Evolutionary conservation across 2,329 filamentous ascomycete genomes (phyloP), one percentile per base, ranked within the genome.

Genomic region (Fonsecaea erecta): DNA sequence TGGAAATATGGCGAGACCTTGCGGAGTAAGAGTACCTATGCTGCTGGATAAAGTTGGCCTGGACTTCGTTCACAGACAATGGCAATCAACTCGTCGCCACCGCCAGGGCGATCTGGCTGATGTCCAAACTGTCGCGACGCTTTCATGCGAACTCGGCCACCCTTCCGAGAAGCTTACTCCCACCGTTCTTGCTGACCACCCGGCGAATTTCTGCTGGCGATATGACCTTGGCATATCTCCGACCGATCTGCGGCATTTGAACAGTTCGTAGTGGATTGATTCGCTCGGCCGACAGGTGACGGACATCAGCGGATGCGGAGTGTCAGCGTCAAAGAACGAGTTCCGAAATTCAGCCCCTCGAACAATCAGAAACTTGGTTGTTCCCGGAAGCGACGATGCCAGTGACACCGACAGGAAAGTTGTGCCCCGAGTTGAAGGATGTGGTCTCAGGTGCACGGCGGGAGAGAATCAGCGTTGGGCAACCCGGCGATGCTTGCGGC

Each of bases 1-100:
- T 85, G 82, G 83, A 79, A 73, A 54, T 84, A 75, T 74, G 83
- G 84, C 0, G 78, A 79, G 73, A 71, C 52, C 55, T 65, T 86
- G 72, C 75, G 83, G 68, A 77, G 69, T 64, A 78, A 74, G 73
- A 84, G 82, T 73, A 75, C 78, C 24, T 85, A 79, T 73, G 83
- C 82, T 43, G 81, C 82, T 54, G 79, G 79, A 9, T 67, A 35
- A 62, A 11, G 21, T 9, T 12, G 18, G 21, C 18, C 3, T 24
- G 28, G n/a, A 8, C 30, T 30, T 2, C 26, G 16, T 34, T 32
- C 9, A n/a, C 26, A 34, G 26, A 32, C 5, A 16, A 40, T n/a
- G 21, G 43, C 18, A 11, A 48, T 11, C 8, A 24, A 21, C 43
- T 48, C 18, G 21, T 48, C 43, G 3, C 24, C 43, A 24, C 9